Evolutionary conservation across 148 eudicot species (phyloP), one percentile per base, ranked within the genome.

Genomic region (Nyssa sinensis): DNA sequence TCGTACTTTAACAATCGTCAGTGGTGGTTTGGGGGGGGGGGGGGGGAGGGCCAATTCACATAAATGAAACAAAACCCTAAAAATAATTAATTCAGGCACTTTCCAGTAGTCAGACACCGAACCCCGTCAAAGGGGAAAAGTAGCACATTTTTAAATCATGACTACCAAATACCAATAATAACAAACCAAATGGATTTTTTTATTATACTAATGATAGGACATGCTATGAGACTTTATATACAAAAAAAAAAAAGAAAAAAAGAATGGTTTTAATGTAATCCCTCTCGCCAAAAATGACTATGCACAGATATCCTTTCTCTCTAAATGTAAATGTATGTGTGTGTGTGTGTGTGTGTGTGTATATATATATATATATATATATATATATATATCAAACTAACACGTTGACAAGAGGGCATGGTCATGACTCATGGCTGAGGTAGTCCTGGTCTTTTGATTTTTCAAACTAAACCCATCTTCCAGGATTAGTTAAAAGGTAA

Each of bases 391-490:
- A n/a, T 21, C 4, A 29, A 55, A 53, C 57, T 66, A 66, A 23
- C 58, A 33, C 3, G 30, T 53, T 31, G n/a, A 39, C 44, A 39
- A 39, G 17, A 24, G 70, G 23, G 9, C 3, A 47, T 14, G 35
- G 27, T 7, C n/a, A n/a, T 37, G 41, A 16, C 39, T 62, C 55
- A 72, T 72, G 67, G 75, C 75, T 41, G 58, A 72, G 67, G 75
- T 30, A 41, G 51, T 33, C 11, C 31, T 19, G 9, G 6, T 37
- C 24, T 41, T 7, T 27, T 34, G 31, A 14, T 31, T 39, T 67
- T 75, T 60, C 17, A 76, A 75, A 76, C 73, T 66, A 66, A 72
- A 75, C 73, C 71, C 64, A 75, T 66, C 51, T 41, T 44, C 41
- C 25, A 66, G 41, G 67, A 69, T 51, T 60, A 35, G 84, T 78